Conservation (phyloP, 176 grass and related monocot genomes). For the Saccharum spontaneum region DNA sequence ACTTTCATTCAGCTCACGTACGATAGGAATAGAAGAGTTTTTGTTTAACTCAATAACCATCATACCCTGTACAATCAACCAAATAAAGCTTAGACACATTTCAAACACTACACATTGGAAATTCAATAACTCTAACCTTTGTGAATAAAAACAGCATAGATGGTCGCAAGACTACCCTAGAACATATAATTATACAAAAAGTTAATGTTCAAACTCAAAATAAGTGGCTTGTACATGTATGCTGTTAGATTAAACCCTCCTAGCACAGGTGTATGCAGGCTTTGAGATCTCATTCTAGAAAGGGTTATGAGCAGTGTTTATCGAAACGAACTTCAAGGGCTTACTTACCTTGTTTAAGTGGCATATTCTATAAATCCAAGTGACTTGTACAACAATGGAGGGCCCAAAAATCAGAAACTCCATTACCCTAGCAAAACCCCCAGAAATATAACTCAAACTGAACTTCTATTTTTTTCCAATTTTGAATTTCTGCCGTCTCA, state of each 20-base stretch:
- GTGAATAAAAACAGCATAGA: background rate
- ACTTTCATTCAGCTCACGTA: conserved; percentile 69
- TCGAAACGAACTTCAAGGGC: background rate
- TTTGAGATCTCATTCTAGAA: background rate
- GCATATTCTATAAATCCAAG: conserved; percentile 8
- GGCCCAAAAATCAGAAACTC: background rate
- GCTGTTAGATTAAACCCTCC: background rate
- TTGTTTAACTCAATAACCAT: conserved; percentile 82
- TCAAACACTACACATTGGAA: conserved; percentile 22
- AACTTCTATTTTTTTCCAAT: background rate
- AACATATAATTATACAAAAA: background rate
- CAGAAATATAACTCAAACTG: background rate
- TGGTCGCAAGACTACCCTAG: background rate
- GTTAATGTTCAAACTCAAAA: background rate
- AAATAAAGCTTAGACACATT: background rate
- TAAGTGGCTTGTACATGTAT: background rate
- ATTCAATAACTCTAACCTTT: background rate
- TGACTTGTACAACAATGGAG: background rate
- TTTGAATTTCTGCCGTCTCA: background rate
- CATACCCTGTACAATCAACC: conserved; percentile 59
- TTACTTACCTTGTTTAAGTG: background rate
- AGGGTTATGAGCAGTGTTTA: background rate
- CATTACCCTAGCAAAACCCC: background rate
- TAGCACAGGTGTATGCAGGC: background rate
- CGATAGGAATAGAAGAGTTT: conserved; percentile 54